Evolutionary conservation across 2,329 filamentous ascomycete genomes (phyloP).

Genomic region (Aspergillus sp.): DNA sequence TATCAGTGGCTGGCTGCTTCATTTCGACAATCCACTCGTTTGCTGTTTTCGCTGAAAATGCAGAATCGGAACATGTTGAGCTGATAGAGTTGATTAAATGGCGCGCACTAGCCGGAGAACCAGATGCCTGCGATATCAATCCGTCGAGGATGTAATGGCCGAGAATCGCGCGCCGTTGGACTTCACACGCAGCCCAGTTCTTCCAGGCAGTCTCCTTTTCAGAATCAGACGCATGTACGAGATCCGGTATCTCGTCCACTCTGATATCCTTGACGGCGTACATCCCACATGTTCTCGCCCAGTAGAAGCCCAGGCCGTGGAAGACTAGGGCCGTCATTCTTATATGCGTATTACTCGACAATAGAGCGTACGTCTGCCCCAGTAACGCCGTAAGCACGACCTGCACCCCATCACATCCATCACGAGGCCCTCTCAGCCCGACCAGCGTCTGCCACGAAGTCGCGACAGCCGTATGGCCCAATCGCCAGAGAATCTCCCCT

Average conservation of each 20-base stretch:
- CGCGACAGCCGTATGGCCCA: slow-evolving; percentile 15
- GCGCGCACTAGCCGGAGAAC: slow-evolving; percentile 11
- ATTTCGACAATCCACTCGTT: slow-evolving; percentile 13
- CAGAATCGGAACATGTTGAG: slow-evolving; percentile 10
- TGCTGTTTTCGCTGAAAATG: slow-evolving; percentile 11
- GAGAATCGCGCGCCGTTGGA: slow-evolving; percentile 14
- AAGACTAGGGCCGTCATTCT: slow-evolving; percentile 13
- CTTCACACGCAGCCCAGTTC: slow-evolving; percentile 11
- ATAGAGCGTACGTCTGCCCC: slow-evolving; percentile 12
- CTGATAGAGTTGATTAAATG: slow-evolving; percentile 15
- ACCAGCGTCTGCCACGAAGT: slow-evolving; percentile 15
- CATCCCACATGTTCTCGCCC: slow-evolving; percentile 15
- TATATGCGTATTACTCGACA: slow-evolving; percentile 11
- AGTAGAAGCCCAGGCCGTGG: slow-evolving; percentile 16
- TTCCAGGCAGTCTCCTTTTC: slow-evolving; percentile 9
- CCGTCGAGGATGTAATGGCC: slow-evolving; percentile 17
- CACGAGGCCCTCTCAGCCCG: slow-evolving; percentile 8
- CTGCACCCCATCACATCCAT: slow-evolving; percentile 14
- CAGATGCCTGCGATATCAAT: slow-evolving; percentile 15
- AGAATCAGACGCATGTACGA: slow-evolving; percentile 1
- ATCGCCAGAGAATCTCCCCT: slow-evolving; percentile 15
- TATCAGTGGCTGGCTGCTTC: background rate
- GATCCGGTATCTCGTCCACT: background rate
- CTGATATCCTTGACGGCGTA: slow-evolving; percentile 4
- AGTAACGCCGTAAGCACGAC: slow-evolving; percentile 12